A percentile compares a stretch with the other conserved stretches of the same genome.
These are phyloP conservation scores for Teratosphaeria gauchensis DNA, from an alignment of 2,329 filamentous ascomycete species.

Conservation along the genomic window DNA sequence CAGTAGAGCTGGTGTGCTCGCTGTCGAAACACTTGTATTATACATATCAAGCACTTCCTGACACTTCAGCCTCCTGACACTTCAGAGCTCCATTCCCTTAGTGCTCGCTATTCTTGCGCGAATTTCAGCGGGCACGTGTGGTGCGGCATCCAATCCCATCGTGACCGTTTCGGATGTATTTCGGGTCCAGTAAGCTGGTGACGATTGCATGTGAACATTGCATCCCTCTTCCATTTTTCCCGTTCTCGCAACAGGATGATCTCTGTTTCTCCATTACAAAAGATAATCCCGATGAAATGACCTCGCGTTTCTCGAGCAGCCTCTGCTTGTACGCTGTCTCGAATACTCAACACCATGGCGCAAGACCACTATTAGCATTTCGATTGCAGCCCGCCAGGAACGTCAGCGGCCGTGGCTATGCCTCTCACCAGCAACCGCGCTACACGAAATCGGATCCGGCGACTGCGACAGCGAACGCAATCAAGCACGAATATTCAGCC, in stretches of 20 bases:
- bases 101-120: not conserved
- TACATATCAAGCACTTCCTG: not conserved
- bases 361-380: constrained; percentile 3
- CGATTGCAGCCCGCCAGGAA: not conserved
- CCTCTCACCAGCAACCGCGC: constrained; percentile 1
- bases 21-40: not conserved
- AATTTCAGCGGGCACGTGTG: not conserved
- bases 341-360: constrained; percentile 8
- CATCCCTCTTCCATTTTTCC: not conserved
- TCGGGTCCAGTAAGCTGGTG: not conserved
- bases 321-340: constrained; percentile 20
- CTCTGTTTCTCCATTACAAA: not conserved
- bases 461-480: not conserved
- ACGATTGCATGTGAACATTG: not conserved
- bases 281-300: constrained; percentile 27
- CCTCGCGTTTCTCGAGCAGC: constrained; percentile 20
- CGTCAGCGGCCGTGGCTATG: constrained; percentile 4
- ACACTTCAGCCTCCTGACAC: too few species aligned
- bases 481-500: constrained; percentile 1
- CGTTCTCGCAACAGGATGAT: not conserved
- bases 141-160: not conserved
- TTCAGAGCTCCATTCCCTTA: not conserved
- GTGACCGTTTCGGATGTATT: not conserved
- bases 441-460: not conserved
- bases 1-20: not conserved